Evolutionary conservation across 1,139 yeast species (phyloP).

Genomic region (Pneumocystis canis): DNA sequence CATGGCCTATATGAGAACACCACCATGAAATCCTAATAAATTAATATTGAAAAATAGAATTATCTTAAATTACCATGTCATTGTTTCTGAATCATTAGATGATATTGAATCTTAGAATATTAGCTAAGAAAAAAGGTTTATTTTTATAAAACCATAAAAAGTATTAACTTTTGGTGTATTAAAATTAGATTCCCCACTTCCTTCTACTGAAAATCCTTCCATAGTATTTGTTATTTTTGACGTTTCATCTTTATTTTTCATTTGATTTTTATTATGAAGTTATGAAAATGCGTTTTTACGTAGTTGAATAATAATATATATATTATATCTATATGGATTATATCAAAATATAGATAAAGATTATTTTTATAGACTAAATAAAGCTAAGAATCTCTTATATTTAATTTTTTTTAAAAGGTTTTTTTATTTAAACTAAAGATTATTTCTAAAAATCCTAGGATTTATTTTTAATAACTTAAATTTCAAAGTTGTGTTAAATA

Average conservation of each 20-base stretch:
- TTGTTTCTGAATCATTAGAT: not conserved
- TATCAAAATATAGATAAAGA: too few relatives aligned
- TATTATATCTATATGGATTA: too few relatives aligned
- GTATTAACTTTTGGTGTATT: not conserved
- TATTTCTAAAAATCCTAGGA: too few relatives aligned
- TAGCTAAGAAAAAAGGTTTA: not conserved
- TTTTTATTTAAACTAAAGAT: too few relatives aligned
- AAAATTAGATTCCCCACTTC: not conserved
- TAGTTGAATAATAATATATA: too few relatives aligned
- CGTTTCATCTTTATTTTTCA: not conserved
- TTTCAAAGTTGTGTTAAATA: too few relatives aligned
- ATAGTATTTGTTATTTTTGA: not conserved
- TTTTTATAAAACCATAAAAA: not conserved
- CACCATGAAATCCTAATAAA: conserved; percentile 66
- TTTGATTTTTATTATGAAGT: not conserved
- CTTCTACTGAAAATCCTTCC: not conserved
- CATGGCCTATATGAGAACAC: conserved; percentile 80
- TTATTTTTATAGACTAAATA: too few relatives aligned
- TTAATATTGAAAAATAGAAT: not conserved
- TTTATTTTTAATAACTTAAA: too few relatives aligned
- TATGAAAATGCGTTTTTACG: not conserved
- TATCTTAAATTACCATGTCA: not conserved
- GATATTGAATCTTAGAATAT: not conserved
- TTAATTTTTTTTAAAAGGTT: too few relatives aligned
- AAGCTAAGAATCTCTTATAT: too few relatives aligned